These are phyloP conservation scores for Macrotyloma uniflorum DNA, from an alignment of 306 rosid species.

Conservation along the genomic window DNA sequence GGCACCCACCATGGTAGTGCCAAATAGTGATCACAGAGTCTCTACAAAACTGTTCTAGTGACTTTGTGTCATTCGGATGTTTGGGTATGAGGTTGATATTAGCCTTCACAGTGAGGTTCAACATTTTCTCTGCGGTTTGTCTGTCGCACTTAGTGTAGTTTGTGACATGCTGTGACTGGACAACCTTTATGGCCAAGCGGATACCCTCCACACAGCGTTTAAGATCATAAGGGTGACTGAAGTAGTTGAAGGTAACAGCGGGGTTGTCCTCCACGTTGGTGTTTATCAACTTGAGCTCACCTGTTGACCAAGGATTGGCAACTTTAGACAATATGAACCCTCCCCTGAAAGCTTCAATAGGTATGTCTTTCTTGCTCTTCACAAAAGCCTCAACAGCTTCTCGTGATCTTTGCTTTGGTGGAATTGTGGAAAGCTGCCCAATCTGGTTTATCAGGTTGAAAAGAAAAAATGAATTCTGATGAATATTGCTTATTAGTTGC, in stretches of 20 bases:
- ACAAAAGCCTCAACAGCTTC: conserved; percentile 64
- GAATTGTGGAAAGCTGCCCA: conserved; percentile 85
- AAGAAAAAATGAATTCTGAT: background rate
- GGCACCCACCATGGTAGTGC: conserved; percentile 95
- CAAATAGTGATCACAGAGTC: conserved; percentile 88
- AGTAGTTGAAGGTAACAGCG: conserved; percentile 80
- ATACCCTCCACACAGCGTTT: conserved; percentile 75
- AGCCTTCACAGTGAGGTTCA: conserved; percentile 66
- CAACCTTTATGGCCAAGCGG: conserved; percentile 62
- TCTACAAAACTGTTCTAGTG: conserved; percentile 76
- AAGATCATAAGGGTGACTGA: conserved; percentile 71
- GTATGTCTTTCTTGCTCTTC: conserved; percentile 57
- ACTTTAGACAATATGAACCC: conserved; percentile 86
- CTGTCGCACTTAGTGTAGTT: conserved; percentile 53
- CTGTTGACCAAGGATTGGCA: conserved; percentile 67
- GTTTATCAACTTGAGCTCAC: conserved; percentile 60
- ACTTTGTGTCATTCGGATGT: conserved; percentile 66
- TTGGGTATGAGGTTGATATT: conserved; percentile 76
- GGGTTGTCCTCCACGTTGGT: conserved; percentile 81
- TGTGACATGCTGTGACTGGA: conserved; percentile 59
- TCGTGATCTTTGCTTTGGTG: conserved; percentile 78
- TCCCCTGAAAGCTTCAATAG: conserved; percentile 76
- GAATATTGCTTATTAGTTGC: background rate
- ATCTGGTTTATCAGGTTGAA: conserved; percentile 49
- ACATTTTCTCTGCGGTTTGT: conserved; percentile 55